Conservation (phyloP, 805 yeast species). For the Blastobotrys americana region DNA sequence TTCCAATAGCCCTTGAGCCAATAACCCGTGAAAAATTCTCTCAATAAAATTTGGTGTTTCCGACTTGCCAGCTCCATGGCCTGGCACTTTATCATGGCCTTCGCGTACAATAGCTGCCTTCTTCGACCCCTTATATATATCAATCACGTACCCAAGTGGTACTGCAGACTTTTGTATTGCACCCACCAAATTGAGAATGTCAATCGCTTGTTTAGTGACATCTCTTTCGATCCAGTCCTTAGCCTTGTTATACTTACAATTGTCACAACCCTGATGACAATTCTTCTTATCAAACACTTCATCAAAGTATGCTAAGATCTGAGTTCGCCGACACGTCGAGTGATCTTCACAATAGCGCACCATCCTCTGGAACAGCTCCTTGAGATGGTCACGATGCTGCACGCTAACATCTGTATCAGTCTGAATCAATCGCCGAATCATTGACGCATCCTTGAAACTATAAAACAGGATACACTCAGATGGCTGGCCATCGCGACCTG, state of each 20-base stretch:
- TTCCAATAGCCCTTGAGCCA: slow-evolving; percentile 54
- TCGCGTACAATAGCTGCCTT: slow-evolving; percentile 51
- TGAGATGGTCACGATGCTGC: slow-evolving; percentile 65
- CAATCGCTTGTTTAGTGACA: slow-evolving; percentile 56
- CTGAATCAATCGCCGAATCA: slow-evolving; percentile 68
- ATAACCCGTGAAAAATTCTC: slow-evolving; percentile 71
- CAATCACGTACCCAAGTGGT: slow-evolving; percentile 75
- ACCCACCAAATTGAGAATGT: slow-evolving; percentile 53
- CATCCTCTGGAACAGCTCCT: slow-evolving; percentile 70
- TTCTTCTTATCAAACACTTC: slow-evolving; percentile 62
- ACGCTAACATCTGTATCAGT: slow-evolving; percentile 61
- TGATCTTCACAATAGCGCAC: slow-evolving; percentile 86
- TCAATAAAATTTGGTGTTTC: slow-evolving; percentile 66
- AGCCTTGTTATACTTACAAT: slow-evolving; percentile 46
- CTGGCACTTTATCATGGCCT: slow-evolving; percentile 54
- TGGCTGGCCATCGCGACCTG: slow-evolving; percentile 87
- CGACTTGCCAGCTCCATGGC: slow-evolving; percentile 64
- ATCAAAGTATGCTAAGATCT: slow-evolving; percentile 84
- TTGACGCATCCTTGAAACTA: slow-evolving; percentile 70
- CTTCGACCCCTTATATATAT: slow-evolving; percentile 68
- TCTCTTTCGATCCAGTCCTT: slow-evolving; percentile 36
- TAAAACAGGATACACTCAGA: slow-evolving; percentile 82
- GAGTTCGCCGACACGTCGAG: slow-evolving; percentile 83
- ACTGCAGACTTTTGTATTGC: slow-evolving; percentile 47
- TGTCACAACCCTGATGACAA: slow-evolving; percentile 77